Conservation (phyloP, 2,329 filamentous ascomycete genomes). For the Colletotrichum endophyticum region DNA sequence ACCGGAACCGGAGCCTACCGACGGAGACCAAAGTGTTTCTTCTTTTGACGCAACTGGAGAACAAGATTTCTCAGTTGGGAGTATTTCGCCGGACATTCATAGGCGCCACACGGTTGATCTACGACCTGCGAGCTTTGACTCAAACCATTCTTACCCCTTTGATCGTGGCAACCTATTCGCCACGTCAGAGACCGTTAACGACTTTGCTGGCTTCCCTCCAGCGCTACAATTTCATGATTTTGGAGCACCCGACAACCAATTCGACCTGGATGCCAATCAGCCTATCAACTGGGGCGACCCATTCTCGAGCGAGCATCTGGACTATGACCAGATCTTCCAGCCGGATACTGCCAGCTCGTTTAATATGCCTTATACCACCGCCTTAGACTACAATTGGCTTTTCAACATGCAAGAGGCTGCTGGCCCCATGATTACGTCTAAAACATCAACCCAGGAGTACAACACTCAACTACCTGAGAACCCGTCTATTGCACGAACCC, state of each 20-base stretch:
- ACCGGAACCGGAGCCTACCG: not conserved
- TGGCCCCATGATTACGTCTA: not conserved
- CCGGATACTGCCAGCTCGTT: conserved; percentile 68
- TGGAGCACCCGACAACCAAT: not conserved
- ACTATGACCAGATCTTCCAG: conserved; percentile 60
- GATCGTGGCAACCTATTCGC: not conserved
- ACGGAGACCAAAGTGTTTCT: not conserved
- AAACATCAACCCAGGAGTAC: not conserved
- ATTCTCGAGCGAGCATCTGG: conserved; percentile 16
- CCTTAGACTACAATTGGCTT: conserved; percentile 67
- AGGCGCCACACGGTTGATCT: not conserved
- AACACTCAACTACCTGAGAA: not conserved
- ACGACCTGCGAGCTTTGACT: not conserved
- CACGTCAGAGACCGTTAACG: not conserved
- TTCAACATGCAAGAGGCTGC: conserved; percentile 52
- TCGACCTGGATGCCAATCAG: not conserved
- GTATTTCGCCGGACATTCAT: not conserved
- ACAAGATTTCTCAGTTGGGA: not conserved
- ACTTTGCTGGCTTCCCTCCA: conserved; percentile 2
- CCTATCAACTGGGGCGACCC: not conserved
- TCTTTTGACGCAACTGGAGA: not conserved
- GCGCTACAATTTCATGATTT: not conserved
- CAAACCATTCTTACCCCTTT: not conserved
- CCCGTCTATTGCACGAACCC: not conserved
- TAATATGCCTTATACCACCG: conserved; percentile 69